Evolutionary conservation across 805 yeast genomes (phyloP), one percentile per base, ranked within the genome.

Genomic region (Saccharomycopsis microspora): DNA sequence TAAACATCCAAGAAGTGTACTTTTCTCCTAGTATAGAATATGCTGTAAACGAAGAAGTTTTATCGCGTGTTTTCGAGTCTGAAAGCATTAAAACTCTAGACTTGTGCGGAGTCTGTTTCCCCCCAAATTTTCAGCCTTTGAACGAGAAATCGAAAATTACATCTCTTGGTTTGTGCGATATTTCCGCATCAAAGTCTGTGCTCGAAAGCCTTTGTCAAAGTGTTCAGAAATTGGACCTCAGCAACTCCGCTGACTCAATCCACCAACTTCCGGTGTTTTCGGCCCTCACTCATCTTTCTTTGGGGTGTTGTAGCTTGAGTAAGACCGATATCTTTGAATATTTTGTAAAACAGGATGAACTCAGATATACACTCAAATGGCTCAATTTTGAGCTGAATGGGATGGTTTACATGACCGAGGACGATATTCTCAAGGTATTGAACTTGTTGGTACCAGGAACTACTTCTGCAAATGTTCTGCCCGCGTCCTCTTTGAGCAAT

Each of bases 221-320:
- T 19, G 19, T 19, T 19, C 19, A 19, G 39, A 19, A 19, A 19
- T 19, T 43, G 5, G 31, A 33, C 6, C 35, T 42, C 31, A 32
- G 32, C 11, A 32, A 41, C 11, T 32, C 45, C 4, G 42, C 10
- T 1, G 40, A 41, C 32, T 32, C 45, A 3, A 29, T 44, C 6
- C n/a, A 9, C 33, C 11, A 46, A 29, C 39, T 44, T 5, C 51
- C 51, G 9, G 27, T 37, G 5, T 48, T 48, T 11, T 10, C 29
- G 19, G 45, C 44, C 3, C 37, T 48, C 39, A 44, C 45, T 28
- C 51, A 48, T 29, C 39, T 48, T 31, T 48, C 51, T 5, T 35
- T 48, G 8, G 48, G 48, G 7, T 10, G 44, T 11, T 48, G 45
- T 32, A 48, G 45, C n/a, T 41, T 48, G 4, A 41, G 33, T 31